Evolutionary conservation across 2,329 filamentous ascomycete species (phyloP).

Genomic region (Cadophora sp.): DNA sequence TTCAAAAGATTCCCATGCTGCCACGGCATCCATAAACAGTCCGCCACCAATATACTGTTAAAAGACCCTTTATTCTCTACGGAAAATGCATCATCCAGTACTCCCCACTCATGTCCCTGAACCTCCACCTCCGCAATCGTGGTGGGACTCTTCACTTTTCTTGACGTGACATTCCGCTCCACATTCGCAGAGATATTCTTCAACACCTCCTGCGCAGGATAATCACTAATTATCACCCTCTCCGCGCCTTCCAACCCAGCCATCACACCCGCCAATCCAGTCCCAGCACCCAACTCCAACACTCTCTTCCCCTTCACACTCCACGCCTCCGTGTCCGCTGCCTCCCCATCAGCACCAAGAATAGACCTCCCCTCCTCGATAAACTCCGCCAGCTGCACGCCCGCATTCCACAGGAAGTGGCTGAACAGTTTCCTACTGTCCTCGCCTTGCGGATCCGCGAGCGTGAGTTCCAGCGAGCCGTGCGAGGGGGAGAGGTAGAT

Average conservation of each 20-base stretch:
- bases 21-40: constrained; percentile 79
- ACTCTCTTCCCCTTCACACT: constrained; percentile 45
- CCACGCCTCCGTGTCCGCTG: constrained; percentile 25
- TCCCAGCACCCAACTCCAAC: too few species aligned
- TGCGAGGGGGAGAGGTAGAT: constrained; percentile 61
- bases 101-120: constrained; percentile 71
- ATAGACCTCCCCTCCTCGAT: constrained; percentile 51
- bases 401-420: constrained; percentile 78
- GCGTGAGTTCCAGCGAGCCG: constrained; percentile 37
- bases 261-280: too few species aligned
- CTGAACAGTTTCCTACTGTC: constrained; percentile 67
- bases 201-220: constrained; percentile 67
- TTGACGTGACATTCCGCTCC: constrained; percentile 52
- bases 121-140: constrained; percentile 50
- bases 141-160: constrained; percentile 15
- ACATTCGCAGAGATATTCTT: constrained; percentile 65
- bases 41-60: constrained; percentile 70
- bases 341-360: neutral
- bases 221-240: constrained; percentile 69
- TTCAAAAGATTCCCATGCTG: constrained; percentile 71
- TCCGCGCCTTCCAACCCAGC: constrained; percentile 55
- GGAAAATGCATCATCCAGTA: constrained; percentile 45
- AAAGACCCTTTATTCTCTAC: constrained; percentile 51
- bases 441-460: constrained; percentile 55
- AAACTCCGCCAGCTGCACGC: constrained; percentile 60